Percentiles rank a stretch among this genome's conserved stretches.
Conservation (phyloP, 2,329 filamentous ascomycete genomes). For the Neonectria coccinea region DNA sequence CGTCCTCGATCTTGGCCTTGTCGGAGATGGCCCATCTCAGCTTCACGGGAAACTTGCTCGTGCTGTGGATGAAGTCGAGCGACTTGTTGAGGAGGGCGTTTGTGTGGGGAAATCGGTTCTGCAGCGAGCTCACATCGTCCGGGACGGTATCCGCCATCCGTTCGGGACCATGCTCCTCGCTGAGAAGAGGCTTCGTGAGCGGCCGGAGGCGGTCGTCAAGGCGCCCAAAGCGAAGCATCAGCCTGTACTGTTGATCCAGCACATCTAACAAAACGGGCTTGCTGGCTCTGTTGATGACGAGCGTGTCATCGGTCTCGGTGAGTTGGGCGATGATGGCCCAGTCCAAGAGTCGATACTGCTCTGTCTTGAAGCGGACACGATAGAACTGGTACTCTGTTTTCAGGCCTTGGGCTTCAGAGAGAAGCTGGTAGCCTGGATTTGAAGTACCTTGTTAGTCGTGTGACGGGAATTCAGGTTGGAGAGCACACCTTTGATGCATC, state of each 20-base stretch:
- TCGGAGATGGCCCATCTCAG: conserved; percentile 16
- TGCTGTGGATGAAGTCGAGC: conserved; percentile 12
- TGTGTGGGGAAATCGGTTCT: conserved; percentile 5
- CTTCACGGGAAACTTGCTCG: conserved; percentile 3
- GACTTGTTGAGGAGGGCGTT: conserved; percentile 7
- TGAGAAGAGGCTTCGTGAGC: conserved; percentile 12
- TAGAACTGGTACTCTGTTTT: conserved; percentile 6
- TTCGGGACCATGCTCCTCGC: background rate
- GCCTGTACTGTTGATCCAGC: conserved; percentile 12
- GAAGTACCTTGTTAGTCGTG: background rate
- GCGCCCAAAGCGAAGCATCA: conserved; percentile 14
- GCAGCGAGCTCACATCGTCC: conserved; percentile 1
- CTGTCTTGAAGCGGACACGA: conserved; percentile 17
- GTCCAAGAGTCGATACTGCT: conserved; percentile 15
- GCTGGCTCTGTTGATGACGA: conserved; percentile 11
- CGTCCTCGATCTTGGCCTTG: conserved; percentile 11
- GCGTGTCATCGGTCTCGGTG: conserved; percentile 9
- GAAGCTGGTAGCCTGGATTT: conserved; percentile 5
- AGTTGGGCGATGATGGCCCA: conserved; percentile 16
- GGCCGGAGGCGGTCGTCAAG: conserved; percentile 12
- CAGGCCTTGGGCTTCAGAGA: conserved; percentile 10
- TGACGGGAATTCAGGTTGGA: background rate
- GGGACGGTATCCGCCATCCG: background rate
- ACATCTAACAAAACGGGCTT: conserved; percentile 8
- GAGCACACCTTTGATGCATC: conserved; percentile 11